These are phyloP conservation scores for Aspergillus sp. DNA, from an alignment of 2,329 filamentous ascomycete genomes.

Conservation along the genomic window DNA sequence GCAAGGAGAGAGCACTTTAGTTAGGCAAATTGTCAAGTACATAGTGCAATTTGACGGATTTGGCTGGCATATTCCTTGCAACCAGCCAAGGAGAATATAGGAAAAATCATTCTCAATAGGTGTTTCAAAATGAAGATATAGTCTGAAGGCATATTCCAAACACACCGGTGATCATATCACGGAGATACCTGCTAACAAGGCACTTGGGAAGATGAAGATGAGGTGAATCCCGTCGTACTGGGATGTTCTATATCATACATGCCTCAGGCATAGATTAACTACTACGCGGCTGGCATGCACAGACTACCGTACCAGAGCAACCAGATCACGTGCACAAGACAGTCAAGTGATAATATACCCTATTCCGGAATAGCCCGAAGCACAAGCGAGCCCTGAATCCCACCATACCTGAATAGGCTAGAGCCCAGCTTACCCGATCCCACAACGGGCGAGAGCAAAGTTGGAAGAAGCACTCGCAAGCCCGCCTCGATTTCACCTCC, in stretches of 20 bases:
- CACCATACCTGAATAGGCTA: conserved; percentile 33
- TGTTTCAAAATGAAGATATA: too few relatives aligned
- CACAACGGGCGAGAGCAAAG: conserved; percentile 43
- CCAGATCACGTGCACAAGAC: background rate
- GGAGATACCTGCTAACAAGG: too few relatives aligned
- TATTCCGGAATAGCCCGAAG: conserved; percentile 21
- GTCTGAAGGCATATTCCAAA: too few relatives aligned
- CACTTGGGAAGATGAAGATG: too few relatives aligned
- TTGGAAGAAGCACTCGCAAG: conserved; percentile 24
- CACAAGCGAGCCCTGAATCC: conserved; percentile 39
- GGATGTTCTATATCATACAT: background rate
- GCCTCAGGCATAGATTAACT: background rate
- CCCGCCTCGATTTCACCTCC: conserved; percentile 35
- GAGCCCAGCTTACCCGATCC: conserved; percentile 40
- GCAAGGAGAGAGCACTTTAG: too few relatives aligned
- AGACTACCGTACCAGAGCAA: background rate
- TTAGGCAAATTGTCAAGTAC: too few relatives aligned
- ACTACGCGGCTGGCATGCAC: background rate
- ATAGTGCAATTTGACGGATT: too few relatives aligned
- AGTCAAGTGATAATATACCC: conserved; percentile 2
- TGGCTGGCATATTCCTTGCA: too few relatives aligned
- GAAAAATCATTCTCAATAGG: too few relatives aligned
- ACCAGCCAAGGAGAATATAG: too few relatives aligned
- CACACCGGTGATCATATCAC: too few relatives aligned
- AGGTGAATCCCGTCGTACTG: too few relatives aligned